A percentile compares a stretch with the other conserved stretches of the same genome.
Conservation (phyloP, 371 early-diverging fungal genomes). For the Apophysomyces sp. region DNA sequence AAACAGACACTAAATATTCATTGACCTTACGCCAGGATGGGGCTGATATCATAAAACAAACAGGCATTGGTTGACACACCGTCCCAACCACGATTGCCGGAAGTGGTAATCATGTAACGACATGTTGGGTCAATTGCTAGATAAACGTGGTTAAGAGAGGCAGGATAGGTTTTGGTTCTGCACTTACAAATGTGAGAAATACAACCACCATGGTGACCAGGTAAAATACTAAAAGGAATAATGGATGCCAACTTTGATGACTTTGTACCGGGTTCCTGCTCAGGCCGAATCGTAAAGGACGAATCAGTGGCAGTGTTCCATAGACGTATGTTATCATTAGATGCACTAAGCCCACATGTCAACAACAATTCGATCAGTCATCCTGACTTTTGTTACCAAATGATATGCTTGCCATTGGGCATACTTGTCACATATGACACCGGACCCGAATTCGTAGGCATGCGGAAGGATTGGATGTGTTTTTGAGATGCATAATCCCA, state of each 20-base stretch:
- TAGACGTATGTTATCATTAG: constrained; percentile 89
- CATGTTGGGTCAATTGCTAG: constrained; percentile 70
- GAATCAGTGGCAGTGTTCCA: constrained; percentile 72
- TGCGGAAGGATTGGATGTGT: constrained; percentile 66
- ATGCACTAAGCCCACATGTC: constrained; percentile 62
- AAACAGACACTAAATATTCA: constrained; percentile 1
- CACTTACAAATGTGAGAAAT: constrained; percentile 76
- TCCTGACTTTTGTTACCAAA: constrained; percentile 64
- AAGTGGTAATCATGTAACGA: constrained; percentile 82
- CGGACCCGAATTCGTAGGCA: constrained; percentile 92
- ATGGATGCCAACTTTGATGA: constrained; percentile 22
- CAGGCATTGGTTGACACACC: constrained; percentile 80
- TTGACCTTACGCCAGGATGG: constrained; percentile 8
- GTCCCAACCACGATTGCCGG: constrained; percentile 94
- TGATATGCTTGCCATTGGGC: constrained; percentile 79
- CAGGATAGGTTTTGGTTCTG: neutral
- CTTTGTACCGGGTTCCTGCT: constrained; percentile 19
- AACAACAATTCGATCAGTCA: neutral
- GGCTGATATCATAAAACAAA: constrained; percentile 76
- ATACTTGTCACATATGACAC: constrained; percentile 77
- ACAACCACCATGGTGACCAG: constrained; percentile 66
- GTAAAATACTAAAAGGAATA: constrained; percentile 47
- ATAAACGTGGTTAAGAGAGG: neutral
- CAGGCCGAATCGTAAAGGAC: constrained; percentile 32
- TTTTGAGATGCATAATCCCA: constrained; percentile 75